phyloP scores from a whole-genome alignment of 2,329 filamentous ascomycete genomes.

The Phialophora verrucosa region DNA sequence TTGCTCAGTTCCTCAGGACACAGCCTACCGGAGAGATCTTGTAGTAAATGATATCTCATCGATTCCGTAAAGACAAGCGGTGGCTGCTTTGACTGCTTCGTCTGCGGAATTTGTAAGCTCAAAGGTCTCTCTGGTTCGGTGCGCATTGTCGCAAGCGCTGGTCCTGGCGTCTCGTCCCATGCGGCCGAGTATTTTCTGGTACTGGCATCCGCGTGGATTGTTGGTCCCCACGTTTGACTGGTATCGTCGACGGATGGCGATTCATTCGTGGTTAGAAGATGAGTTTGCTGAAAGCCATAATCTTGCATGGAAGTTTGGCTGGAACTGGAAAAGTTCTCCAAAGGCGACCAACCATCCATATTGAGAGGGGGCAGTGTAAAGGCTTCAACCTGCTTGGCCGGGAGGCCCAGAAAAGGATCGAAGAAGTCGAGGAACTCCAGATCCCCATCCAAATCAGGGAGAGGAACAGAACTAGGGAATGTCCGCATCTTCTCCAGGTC shows the following conservation, averaged over 20 bases:
- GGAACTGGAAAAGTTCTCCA: conserved; percentile 32
- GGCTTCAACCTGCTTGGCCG: conserved; percentile 29
- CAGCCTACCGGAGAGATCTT: conserved; percentile 29
- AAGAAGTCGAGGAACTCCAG: conserved; percentile 35
- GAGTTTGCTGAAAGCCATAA: conserved; percentile 27
- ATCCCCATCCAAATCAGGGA: conserved; percentile 32
- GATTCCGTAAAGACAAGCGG: conserved; percentile 31
- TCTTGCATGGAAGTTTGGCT: conserved; percentile 32
- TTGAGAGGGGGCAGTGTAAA: conserved; percentile 26
- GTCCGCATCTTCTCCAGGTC: conserved; percentile 33
- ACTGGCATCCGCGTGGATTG: neutral
- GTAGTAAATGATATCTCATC: conserved; percentile 28
- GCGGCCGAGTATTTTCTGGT: neutral
- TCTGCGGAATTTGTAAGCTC: conserved; percentile 11
- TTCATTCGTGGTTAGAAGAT: conserved; percentile 6
- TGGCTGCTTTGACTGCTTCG: conserved; percentile 15
- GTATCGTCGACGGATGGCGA: conserved; percentile 10
- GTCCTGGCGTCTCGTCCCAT: conserved; percentile 7
- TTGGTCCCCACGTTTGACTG: conserved; percentile 8
- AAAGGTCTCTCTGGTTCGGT: conserved; percentile 5
- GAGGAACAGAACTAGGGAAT: conserved; percentile 29
- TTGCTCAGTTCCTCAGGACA: conserved; percentile 15
- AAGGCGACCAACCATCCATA: conserved; percentile 29
- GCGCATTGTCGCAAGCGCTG: neutral
- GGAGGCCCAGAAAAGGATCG: conserved; percentile 31